A percentile compares a stretch with the other conserved stretches of the same genome.
Evolutionary conservation across 768 basidiomycete species (phyloP).

Genomic region (Amylocystis lapponica): DNA sequence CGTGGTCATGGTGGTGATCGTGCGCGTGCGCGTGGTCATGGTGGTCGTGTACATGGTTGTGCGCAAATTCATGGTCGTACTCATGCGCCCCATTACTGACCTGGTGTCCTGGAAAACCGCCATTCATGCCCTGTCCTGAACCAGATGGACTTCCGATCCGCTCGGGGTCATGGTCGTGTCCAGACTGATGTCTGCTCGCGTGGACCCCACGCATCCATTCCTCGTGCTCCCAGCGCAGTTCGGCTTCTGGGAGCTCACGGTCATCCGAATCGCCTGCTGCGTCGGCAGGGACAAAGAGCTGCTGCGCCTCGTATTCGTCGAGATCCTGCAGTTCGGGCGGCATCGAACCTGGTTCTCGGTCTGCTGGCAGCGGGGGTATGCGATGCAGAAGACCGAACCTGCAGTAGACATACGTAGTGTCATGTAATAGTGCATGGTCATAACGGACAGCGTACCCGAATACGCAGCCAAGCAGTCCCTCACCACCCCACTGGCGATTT

Average conservation of each 20-base stretch:
- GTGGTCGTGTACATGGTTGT: constrained; percentile 8
- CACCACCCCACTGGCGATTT: constrained; percentile 96
- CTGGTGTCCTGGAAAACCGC: constrained; percentile 3
- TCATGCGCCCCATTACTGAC: constrained; percentile 6
- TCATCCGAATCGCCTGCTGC: constrained; percentile 48
- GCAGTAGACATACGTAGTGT: background rate
- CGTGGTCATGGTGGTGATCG: constrained; percentile 10
- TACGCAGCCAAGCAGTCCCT: constrained; percentile 90
- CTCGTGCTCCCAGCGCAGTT: constrained; percentile 20
- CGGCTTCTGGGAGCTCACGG: constrained; percentile 20
- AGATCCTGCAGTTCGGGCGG: constrained; percentile 43
- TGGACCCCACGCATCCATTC: constrained; percentile 23
- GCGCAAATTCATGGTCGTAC: constrained; percentile 3
- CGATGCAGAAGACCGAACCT: constrained; percentile 92
- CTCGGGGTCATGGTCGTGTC: constrained; percentile 13
- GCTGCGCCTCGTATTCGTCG: constrained; percentile 55
- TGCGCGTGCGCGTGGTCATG: constrained; percentile 6
- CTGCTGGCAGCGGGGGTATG: constrained; percentile 73
- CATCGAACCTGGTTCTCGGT: constrained; percentile 49
- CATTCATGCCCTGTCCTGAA: constrained; percentile 4
- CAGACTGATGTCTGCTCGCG: constrained; percentile 17
- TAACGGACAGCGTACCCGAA: constrained; percentile 78
- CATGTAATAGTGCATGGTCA: background rate
- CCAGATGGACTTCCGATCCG: too few species aligned
- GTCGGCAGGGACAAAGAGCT: constrained; percentile 72